Base-by-base conservation (phyloP, 202 grass and related monocot species). In the Tripidium arundinaceum region DNA sequence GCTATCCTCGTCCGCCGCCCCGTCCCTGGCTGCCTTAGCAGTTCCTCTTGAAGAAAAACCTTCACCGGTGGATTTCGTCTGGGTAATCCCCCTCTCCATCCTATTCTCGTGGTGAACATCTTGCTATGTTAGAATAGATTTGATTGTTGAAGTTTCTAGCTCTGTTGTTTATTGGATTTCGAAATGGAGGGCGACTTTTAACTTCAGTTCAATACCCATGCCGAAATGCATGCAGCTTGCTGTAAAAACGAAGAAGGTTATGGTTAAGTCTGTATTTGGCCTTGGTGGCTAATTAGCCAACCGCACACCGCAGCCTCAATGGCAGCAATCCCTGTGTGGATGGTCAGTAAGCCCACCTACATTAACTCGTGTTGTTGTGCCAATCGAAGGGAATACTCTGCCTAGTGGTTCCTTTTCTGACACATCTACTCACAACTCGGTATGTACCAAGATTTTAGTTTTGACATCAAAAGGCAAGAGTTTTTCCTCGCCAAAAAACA, bases 251-350 rank as follows among this genome's bases (percentile, higher is more conserved):
- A 2, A 11, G 11, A 72, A 28, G 13, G 28, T 49, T 25, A 36
- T 49, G 10, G 24, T 64, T 68, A 8, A 5, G 26, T 10, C 18
- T 46, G 16, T 72, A 60, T 65, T 8, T 66, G 11, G 2, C 29
- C 38, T 84, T 34, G 77, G 89, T 91, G 78, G 85, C 81, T 88
- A 91, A 88, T 88, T 91, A 91, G 89, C 89, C 85, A 82, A 69
- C 73, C 78, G 82, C 85, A 85, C 78, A 70, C 40, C 2, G 61
- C 89, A 39, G 77, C 84, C 41, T 34, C 37, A 7, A 72, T 74
- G 65, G 77, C 72, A 11, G 81, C 81, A 25, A 28, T 68, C 19
- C 75, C 77, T 81, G 77, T 87, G 88, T 90, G 84, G 79, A 78
- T 90, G 88, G 84, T 90, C 88, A 87, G 88, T 87, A 73, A 90